A percentile compares a stretch with the other conserved stretches of the same genome.
Conservation (phyloP, 2,329 filamentous ascomycete genomes). For the Pseudogymnoascus sp. region DNA sequence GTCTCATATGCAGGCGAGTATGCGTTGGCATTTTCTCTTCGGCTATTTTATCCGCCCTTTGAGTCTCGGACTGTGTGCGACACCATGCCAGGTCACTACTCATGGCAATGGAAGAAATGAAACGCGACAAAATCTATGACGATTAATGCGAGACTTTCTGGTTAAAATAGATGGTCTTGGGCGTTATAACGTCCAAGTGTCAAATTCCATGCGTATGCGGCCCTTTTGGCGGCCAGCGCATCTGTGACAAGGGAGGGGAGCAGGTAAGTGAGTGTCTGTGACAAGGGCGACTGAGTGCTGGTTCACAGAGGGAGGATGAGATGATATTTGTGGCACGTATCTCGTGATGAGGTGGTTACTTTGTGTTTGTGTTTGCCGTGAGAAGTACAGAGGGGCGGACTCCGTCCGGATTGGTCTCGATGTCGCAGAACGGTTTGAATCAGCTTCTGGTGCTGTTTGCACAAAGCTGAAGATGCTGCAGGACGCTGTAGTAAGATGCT, state of each 20-base stretch:
- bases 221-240: conserved; percentile 1
- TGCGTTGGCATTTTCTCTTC: conserved; percentile 7
- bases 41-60: conserved; percentile 2
- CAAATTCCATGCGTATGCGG: neutral
- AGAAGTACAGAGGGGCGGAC: neutral
- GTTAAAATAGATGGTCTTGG: neutral
- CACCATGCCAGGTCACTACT: conserved; percentile 1
- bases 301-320: neutral
- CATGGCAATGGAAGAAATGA: neutral
- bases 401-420: neutral
- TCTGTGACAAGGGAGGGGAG: neutral
- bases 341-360: neutral
- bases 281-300: neutral
- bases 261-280: neutral
- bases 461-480: conserved; percentile 6
- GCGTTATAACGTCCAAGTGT: neutral
- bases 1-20: conserved; percentile 7
- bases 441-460: conserved; percentile 3
- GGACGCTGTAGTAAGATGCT: neutral
- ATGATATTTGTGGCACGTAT: conserved; percentile 7
- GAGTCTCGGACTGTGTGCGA: neutral
- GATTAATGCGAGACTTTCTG: neutral
- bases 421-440: neutral
- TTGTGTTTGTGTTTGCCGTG: neutral
- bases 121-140: neutral